These are phyloP conservation scores for Mikania micrantha DNA, from an alignment of 129 eudicot species.

Conservation along the genomic window DNA sequence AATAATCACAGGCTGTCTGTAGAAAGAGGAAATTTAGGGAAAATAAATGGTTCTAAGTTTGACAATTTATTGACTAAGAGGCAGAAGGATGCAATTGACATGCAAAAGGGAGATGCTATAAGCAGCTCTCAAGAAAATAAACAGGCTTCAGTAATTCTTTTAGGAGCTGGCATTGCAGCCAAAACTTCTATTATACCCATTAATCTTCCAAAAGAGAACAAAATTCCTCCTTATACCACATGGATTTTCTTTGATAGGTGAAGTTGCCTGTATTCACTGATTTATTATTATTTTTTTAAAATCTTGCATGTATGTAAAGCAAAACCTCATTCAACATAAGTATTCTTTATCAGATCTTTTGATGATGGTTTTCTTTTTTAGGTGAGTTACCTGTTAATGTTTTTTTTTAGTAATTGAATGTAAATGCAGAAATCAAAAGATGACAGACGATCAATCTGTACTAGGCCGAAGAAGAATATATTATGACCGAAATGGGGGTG, in stretches of 20 bases:
- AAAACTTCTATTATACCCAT: constrained; percentile 53
- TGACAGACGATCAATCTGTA: constrained; percentile 83
- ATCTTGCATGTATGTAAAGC: constrained; percentile 8
- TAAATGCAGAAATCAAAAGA: constrained; percentile 65
- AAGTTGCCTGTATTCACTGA: not conserved
- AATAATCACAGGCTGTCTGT: constrained; percentile 28
- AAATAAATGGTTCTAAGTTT: constrained; percentile 10
- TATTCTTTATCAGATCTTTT: not conserved
- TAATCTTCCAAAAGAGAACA: constrained; percentile 42
- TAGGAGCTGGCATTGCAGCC: constrained; percentile 49
- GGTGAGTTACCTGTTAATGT: constrained; percentile 2
- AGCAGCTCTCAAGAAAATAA: constrained; percentile 50
- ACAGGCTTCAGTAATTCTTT: constrained; percentile 51
- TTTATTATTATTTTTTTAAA: not conserved
- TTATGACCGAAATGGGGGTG: constrained; percentile 77
- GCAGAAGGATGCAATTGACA: constrained; percentile 51
- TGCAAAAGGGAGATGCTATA: constrained; percentile 41
- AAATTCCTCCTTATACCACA: constrained; percentile 55
- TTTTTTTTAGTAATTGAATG: not conserved
- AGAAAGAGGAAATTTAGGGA: constrained; percentile 38
- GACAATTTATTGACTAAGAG: constrained; percentile 44
- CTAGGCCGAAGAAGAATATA: constrained; percentile 79
- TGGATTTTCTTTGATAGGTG: constrained; percentile 72
- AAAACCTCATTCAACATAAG: not conserved
- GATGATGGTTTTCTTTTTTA: not conserved